Conservation (phyloP, 768 basidiomycete genomes). For the Trametes meyenii region DNA sequence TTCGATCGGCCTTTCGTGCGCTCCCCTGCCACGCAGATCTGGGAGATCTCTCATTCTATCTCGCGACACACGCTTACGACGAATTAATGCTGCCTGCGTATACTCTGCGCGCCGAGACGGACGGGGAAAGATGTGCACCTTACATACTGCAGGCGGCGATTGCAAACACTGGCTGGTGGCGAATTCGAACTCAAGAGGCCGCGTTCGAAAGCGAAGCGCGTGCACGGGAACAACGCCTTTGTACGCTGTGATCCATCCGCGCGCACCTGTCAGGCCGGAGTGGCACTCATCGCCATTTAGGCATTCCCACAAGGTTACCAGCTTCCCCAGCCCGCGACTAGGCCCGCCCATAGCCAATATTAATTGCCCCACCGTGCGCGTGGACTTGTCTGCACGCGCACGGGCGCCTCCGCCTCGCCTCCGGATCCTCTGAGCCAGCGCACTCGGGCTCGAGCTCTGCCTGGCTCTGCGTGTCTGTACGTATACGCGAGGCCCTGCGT, state of each 20-base stretch:
- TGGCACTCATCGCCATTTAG: slow-evolving; percentile 12
- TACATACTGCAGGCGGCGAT: not conserved
- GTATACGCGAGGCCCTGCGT: too few species aligned
- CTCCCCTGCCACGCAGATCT: slow-evolving; percentile 14
- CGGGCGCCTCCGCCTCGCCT: not conserved
- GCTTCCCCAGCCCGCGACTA: slow-evolving; percentile 4
- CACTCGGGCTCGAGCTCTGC: not conserved
- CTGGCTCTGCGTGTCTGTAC: too few species aligned
- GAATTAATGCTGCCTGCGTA: not conserved
- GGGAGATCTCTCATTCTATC: slow-evolving; percentile 12
- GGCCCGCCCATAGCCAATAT: not conserved
- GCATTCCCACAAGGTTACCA: slow-evolving; percentile 19
- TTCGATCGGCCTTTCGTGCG: slow-evolving; percentile 20
- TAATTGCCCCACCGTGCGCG: not conserved
- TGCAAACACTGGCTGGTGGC: not conserved
- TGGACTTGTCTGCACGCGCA: not conserved
- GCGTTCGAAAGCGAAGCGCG: not conserved
- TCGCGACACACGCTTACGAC: not conserved
- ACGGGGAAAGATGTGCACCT: not conserved
- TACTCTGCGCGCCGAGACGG: not conserved
- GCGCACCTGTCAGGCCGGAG: slow-evolving; percentile 3
- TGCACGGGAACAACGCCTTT: slow-evolving; percentile 6
- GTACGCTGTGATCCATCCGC: slow-evolving; percentile 13
- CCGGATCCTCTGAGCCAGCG: not conserved
- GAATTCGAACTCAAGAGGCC: not conserved